Evolutionary conservation across 2,329 filamentous ascomycete genomes (phyloP), one percentile per base, ranked within the genome.

Genomic region (Colletotrichum trifolii): DNA sequence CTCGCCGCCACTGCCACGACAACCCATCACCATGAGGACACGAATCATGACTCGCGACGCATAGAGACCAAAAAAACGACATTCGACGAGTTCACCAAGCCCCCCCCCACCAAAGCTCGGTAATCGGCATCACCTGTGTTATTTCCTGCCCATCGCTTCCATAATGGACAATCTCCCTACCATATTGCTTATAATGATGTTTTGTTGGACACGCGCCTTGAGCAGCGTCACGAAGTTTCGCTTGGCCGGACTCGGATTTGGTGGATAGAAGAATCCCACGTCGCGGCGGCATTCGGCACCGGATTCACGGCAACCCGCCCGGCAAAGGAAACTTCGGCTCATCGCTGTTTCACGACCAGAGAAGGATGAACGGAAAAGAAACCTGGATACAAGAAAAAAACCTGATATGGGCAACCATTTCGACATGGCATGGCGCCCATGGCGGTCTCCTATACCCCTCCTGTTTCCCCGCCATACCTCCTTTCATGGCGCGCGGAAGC

Each of bases 381-480:
- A 76, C 73, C 74, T 76, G 76, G 75, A 79, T 78, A 78, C 74
- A 77, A 72, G 73, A 78, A 73, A 73, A 71, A 72, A 76, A 75
- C 73, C 71, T 72, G 70, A 75, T 70, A 78, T 79, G 77, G 78
- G 77, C 76, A 75, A 79, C 77, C 77, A 76, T 73, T 74, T 74
- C 69, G 73, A 72, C 73, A 72, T 71, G 74, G 73, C 71, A 75
- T 69, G 70, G 77, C 65, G 55, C 69, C 64, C 68, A 70, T 68
- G 70, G 69, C 71, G 68, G 71, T 70, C 71, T 67, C 72, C 74
- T 68, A 73, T 71, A 69, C 71, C 60, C 66, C 58, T 54, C 52
- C 54, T 49, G 64, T 63, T 59, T 72, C 67, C 68, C 67, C 58
- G 62, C 63, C 60, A 65, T 62, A 57, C 34, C 46, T 65, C 54